These are phyloP conservation scores for Monotropa hypopitys DNA, from an alignment of 179 eudicot genomes.

Conservation along the genomic window DNA sequence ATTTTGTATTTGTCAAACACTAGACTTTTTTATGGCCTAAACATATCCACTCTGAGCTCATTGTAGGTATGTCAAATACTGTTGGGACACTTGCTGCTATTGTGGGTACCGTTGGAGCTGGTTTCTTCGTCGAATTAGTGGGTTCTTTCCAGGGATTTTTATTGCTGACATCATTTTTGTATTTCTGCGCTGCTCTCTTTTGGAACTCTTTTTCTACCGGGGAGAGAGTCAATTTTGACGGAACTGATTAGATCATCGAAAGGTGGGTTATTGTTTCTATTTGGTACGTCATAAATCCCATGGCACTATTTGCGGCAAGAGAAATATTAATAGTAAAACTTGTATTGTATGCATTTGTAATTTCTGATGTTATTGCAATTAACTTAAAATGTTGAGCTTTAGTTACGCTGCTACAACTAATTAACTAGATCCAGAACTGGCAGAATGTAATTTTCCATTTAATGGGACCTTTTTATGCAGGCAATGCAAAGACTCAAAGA, in stretches of 20 bases:
- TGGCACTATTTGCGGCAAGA: neutral
- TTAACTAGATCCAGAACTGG: neutral
- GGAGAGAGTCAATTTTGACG: slow-evolving; percentile 44
- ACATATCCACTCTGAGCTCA: neutral
- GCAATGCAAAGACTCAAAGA: neutral
- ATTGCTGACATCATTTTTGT: slow-evolving; percentile 61
- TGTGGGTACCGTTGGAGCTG: slow-evolving; percentile 90
- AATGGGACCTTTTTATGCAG: neutral
- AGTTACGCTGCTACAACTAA: too few species aligned
- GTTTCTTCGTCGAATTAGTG: slow-evolving; percentile 64
- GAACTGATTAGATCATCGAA: slow-evolving; percentile 1
- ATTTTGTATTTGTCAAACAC: neutral
- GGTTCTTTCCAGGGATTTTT: slow-evolving; percentile 82
- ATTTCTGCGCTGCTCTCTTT: slow-evolving; percentile 58
- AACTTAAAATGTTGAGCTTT: neutral
- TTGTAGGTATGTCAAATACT: slow-evolving; percentile 72
- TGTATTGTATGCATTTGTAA: neutral
- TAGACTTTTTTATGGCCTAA: slow-evolving; percentile 1
- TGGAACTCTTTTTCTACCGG: slow-evolving; percentile 63
- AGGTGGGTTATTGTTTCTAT: neutral
- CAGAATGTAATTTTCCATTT: neutral
- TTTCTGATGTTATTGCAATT: neutral
- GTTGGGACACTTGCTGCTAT: slow-evolving; percentile 89
- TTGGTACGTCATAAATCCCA: neutral
- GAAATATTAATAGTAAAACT: neutral